Evolutionary conservation across 2,329 filamentous ascomycete genomes (phyloP), one percentile per base, ranked within the genome.

Genomic region (Lecanoromycetidae sp.): DNA sequence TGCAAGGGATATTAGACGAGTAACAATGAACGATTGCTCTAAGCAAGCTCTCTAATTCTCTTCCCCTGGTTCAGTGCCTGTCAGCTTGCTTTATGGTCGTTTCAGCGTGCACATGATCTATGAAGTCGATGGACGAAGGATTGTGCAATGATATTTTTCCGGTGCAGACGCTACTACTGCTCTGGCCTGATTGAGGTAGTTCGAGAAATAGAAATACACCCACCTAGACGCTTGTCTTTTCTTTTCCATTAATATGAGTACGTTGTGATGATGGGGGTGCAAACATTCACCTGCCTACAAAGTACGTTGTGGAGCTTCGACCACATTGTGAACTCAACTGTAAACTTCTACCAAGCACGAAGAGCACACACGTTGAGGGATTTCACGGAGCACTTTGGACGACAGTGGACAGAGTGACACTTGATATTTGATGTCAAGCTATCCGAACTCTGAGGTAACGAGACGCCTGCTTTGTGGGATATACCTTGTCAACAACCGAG

Each of bases 1-100:
- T 46, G 49, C 45, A 33, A 44, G 49, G 48, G 50, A 52, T 47
- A 48, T 55, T 44, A 46, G 32, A 44, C 20, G 10, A 36, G 36
- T 23, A 36, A 22, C 44, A 35, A 36, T 30, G 44, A 20, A 23
- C 13, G 26, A 19, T 38, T 22, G 35, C 9, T 22, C 27, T 40
- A 15, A 36, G 22, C 19, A 40, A 35, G 15, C 9, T 27, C 27
- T 23, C 30, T 40, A 20, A 40, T 38, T 40, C 29, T 13, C 30
- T 26, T 46, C 34, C 44, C 26, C 27, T 33, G 44, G 29, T 39
- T 30, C 35, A 32, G 26, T 12, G 34, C 26, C 15, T 6, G 23
- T 20, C 35, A 39, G 29, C 29, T 34, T 29, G 37, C 38, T 36
- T 36, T 12, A 17, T 17, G 19, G 32, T 42, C 37, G 27, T 42